A percentile compares a stretch with the other conserved stretches of the same genome.
phyloP scores from a whole-genome alignment of 2,329 filamentous ascomycete species.

The Penicillium sp. region DNA sequence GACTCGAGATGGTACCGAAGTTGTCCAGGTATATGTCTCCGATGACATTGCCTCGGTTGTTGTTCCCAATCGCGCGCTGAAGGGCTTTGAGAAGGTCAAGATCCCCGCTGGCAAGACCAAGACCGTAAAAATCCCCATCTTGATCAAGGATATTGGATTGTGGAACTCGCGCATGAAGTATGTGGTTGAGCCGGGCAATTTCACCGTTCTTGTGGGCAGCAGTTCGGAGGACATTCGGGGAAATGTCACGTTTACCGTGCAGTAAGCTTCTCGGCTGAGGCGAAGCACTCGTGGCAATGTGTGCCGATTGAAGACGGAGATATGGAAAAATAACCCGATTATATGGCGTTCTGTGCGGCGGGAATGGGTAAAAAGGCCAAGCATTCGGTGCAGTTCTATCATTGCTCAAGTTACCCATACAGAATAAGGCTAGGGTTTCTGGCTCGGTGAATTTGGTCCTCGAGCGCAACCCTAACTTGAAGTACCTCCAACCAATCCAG shows the following conservation, averaged over 20 bases:
- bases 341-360: no score
- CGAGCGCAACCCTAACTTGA: no score
- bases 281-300: no score
- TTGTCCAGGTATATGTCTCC: slow-evolving; percentile 63
- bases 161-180: slow-evolving; percentile 61
- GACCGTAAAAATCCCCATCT: slow-evolving; percentile 47
- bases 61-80: slow-evolving; percentile 59
- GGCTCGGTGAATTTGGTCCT: no score
- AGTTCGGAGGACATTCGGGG: slow-evolving; percentile 36
- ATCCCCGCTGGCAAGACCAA: slow-evolving; percentile 56
- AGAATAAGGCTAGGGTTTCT: no score
- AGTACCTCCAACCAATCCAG: no score
- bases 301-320: no score
- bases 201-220: slow-evolving; percentile 56
- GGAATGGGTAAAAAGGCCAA: no score
- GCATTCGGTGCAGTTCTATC: no score
- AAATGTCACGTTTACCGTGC: slow-evolving; percentile 29
- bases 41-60: slow-evolving; percentile 58
- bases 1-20: slow-evolving; percentile 55
- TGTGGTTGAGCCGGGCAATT: slow-evolving; percentile 66
- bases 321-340: no score
- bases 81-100: slow-evolving; percentile 61
- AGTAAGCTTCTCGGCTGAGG: neutral
- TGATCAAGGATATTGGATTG: slow-evolving; percentile 48
- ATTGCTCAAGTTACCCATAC: no score